Evolutionary conservation across 306 rosid genomes (phyloP), one percentile per base, ranked within the genome.

Genomic region (Pterocarpus santalinus): DNA sequence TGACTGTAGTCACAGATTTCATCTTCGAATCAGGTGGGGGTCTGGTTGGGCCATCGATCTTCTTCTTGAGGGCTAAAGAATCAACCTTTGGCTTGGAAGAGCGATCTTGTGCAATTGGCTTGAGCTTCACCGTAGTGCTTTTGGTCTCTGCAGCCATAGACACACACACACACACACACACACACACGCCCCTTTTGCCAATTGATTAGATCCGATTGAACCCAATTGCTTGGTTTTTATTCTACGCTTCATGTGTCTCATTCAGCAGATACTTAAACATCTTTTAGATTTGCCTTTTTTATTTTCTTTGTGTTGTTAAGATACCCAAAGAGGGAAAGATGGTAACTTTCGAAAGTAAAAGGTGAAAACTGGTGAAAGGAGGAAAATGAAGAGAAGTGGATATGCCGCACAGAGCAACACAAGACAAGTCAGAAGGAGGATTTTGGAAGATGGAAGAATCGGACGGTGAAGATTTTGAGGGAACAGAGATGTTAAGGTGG

Each of bases 41-140:
- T 85, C 74, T 90, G 89, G 36, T 80, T 15, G 97, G 86, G 89
- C 79, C 85, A 60, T 85, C 94, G 73, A 88, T 46, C 86, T 77
- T 91, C 87, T 60, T 90, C 85, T 79, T 86, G 58, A 53, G 82
- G 14, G 77, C 72, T 11, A 85, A 89, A 69, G 80, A 67, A 17
- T 85, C 89, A 58, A 73, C n/a, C 87, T 81, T 91, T 36, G 79
- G 89, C 80, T 65, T 91, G 28, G 90, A 88, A 73, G 90, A 60
- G 35, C 92, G 88, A 86, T 83, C 91, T 68, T 80, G 90, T 47
- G 73, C 65, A 38, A 74, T 77, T 16, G 88, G 78, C 85, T 81
- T 91, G 53, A 87, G 57, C 86, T 79, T 91, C 84, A 81, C 79
- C 32, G 83, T 55, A 8, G 79, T 75, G 74, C 80, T 66, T 73